phyloP scores from a whole-genome alignment of 805 yeast genomes.

The Clavispora fructus region DNA sequence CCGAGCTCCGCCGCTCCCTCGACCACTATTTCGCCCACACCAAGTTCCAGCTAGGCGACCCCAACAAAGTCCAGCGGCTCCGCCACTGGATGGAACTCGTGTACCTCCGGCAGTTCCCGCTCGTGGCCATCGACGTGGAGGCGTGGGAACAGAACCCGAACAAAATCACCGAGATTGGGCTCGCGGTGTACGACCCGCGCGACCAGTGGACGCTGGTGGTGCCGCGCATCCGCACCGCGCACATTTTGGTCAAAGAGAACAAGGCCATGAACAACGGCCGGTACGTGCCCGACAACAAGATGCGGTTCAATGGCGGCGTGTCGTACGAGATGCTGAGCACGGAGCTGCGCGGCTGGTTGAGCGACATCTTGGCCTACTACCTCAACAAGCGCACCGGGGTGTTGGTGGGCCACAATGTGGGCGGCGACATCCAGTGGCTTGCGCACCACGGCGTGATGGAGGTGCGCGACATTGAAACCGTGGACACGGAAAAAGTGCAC shows the following conservation, averaged over 20 bases:
- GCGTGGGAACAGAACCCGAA: constrained; percentile 16
- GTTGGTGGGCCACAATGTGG: constrained; percentile 16
- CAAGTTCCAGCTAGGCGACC: constrained; percentile 7
- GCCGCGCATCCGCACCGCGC: constrained; percentile 17
- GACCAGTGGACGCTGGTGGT: constrained; percentile 10
- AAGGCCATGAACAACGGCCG: constrained; percentile 10
- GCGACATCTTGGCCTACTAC: constrained; percentile 12
- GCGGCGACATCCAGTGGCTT: constrained; percentile 15
- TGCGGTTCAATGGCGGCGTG: constrained; percentile 17
- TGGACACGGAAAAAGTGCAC: constrained; percentile 19
- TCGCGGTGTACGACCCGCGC: constrained; percentile 20
- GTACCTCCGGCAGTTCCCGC: constrained; percentile 17
- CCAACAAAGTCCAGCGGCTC: constrained; percentile 5
- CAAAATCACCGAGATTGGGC: constrained; percentile 21
- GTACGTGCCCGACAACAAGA: constrained; percentile 21
- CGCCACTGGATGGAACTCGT: constrained; percentile 16
- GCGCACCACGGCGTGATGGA: constrained; percentile 7
- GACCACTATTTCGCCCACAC: constrained; percentile 7
- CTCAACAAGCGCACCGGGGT: constrained; percentile 12
- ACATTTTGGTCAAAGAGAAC: constrained; percentile 18
- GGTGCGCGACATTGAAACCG: constrained; percentile 5
- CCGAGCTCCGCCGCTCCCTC: constrained; percentile 3
- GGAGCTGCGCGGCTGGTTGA: constrained; percentile 9
- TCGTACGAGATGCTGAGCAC: constrained; percentile 12
- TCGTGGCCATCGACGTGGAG: constrained; percentile 25